Conservation (phyloP, 257 asterid genomes). For the Apocynum venetum region DNA sequence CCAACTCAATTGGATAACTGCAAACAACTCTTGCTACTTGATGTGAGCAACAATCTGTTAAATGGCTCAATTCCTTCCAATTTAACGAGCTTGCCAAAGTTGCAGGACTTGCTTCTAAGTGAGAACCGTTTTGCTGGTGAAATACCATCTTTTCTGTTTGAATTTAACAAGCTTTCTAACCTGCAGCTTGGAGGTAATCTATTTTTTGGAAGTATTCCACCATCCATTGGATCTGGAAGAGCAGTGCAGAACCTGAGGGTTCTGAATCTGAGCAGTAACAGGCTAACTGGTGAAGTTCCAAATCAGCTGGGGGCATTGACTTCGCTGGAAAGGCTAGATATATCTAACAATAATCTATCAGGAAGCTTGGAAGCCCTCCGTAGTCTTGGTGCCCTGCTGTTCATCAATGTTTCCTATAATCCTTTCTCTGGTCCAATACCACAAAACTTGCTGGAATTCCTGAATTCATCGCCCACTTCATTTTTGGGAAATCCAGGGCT, state of each 20-base stretch:
- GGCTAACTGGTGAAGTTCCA: slow-evolving; percentile 51
- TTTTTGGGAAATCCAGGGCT: slow-evolving; percentile 49
- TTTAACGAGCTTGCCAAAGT: slow-evolving; percentile 41
- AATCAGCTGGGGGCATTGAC: slow-evolving; percentile 40
- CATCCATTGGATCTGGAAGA: slow-evolving; percentile 26
- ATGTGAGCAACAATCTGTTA: slow-evolving; percentile 49
- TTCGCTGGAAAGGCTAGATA: slow-evolving; percentile 56
- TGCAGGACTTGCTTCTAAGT: slow-evolving; percentile 50
- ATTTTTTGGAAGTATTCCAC: slow-evolving; percentile 50
- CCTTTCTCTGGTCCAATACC: slow-evolving; percentile 59
- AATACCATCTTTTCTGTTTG: slow-evolving; percentile 46
- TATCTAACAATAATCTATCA: slow-evolving; percentile 55
- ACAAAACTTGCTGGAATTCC: slow-evolving; percentile 28
- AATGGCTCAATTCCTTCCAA: slow-evolving; percentile 55
- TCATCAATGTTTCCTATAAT: slow-evolving; percentile 55
- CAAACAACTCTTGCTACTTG: slow-evolving; percentile 23
- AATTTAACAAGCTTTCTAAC: slow-evolving; percentile 47
- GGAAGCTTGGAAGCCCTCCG: slow-evolving; percentile 49
- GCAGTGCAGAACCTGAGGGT: slow-evolving; percentile 43
- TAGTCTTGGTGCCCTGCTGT: slow-evolving; percentile 38
- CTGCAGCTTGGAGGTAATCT: slow-evolving; percentile 67
- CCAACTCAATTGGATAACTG: slow-evolving; percentile 53
- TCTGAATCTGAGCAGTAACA: slow-evolving; percentile 57
- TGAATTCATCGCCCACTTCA: slow-evolving; percentile 49
- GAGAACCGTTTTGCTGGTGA: slow-evolving; percentile 54